Base-by-base conservation (phyloP, 495 filamentous ascomycete species). In the Annulohypoxylon maeteangense region DNA sequence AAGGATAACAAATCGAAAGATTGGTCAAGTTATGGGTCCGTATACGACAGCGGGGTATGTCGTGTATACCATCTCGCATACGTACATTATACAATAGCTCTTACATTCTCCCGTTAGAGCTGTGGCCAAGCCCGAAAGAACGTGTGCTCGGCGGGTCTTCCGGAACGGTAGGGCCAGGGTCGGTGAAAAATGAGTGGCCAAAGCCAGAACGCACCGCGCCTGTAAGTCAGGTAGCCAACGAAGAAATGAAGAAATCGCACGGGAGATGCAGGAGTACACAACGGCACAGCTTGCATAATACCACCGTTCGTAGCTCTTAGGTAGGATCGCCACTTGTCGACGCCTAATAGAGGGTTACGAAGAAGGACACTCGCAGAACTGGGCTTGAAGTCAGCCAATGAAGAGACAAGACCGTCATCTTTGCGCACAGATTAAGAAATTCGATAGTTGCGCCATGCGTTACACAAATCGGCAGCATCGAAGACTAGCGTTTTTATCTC, bases 1-100 rank as follows among this genome's bases (percentile, higher is more conserved):
- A 25, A 66, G 51, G 51, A 63, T 63, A 60, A 47, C 22, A 32
- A 34, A 51, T 32, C 27, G 11, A 50, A 51, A 61, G 40, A 34
- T 53, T 56, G 36, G 55, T 29, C 40, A 29, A 34, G 22, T 16
- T 22, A 57, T 66, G 68, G 58, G 12, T 45, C 56, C 42, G 70
- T 68, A 73, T 73, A 73, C 65, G 65, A 73, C 34, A 32, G 65
- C 65, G 65, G 65, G 69, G 65, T 55, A 67, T 67, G 69, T 58
- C 45, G 64, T 69, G 70, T 72, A 68, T 65, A 55, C 65, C 59
- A 72, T 72, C 61, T 55, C 63, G 65, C 70, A 68, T 72, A 42
- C 32, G 60, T 72, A 72, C 38, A 67, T 54, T 59, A 25, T 72
- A 65, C 62, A 68, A 69, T 18, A 44, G 57, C 53, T 44, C 22